A percentile compares a stretch with the other conserved stretches of the same genome.
These are phyloP conservation scores for Solanum clarkiae DNA, from an alignment of 257 asterid species.

Conservation along the genomic window DNA sequence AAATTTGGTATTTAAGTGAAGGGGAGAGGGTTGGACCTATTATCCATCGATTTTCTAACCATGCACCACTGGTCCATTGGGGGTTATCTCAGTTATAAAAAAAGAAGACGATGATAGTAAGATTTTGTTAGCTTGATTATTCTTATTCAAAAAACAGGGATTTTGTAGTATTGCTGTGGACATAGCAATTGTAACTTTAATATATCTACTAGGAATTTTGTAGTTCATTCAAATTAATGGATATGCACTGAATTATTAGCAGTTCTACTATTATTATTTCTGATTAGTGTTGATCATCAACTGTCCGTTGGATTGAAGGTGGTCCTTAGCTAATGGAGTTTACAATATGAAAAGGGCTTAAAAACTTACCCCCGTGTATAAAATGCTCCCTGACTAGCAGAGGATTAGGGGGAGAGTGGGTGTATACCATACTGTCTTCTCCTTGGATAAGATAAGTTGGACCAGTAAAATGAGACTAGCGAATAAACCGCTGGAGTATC, in stretches of 20 bases:
- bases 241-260: not conserved
- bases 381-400: not conserved
- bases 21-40: not conserved
- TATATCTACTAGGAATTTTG: not conserved
- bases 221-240: not conserved
- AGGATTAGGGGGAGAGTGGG: not conserved
- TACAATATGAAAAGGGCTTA: not conserved
- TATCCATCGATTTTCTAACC: not conserved
- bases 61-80: not conserved
- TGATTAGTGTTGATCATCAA: not conserved
- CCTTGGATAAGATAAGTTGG: not conserved
- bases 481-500: not conserved
- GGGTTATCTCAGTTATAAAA: not conserved
- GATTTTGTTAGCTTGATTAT: not conserved
- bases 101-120: not conserved
- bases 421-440: not conserved
- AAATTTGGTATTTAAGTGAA: not conserved
- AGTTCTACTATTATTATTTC: not conserved
- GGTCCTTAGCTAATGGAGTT: not conserved
- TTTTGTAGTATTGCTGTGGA: not conserved
- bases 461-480: not conserved
- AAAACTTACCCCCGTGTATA: not conserved
- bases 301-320: not conserved
- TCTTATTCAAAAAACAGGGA: not conserved
- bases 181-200: not conserved